Percentiles rank a stretch among this genome's conserved stretches.
phyloP scores from a whole-genome alignment of 2,329 filamentous ascomycete species.

The Juglanconis oblonga region DNA sequence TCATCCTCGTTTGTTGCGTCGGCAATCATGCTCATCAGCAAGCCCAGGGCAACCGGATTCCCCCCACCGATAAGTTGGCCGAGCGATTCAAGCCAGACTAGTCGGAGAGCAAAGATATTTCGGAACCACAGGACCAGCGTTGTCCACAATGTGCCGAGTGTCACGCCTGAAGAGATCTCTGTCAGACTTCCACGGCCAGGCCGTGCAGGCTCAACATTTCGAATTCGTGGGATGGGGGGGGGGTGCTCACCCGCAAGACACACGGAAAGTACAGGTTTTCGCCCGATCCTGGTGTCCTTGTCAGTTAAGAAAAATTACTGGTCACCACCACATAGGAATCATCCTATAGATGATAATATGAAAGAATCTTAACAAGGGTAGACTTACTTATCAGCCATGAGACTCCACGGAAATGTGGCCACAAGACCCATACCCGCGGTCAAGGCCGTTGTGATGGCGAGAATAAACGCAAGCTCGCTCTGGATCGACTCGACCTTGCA shows the following conservation, averaged over 20 bases:
- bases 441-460: background rate
- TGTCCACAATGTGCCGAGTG: background rate
- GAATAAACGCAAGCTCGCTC: constrained; percentile 1
- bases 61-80: background rate
- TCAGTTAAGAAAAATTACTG: background rate
- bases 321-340: background rate
- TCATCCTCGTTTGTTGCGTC: constrained; percentile 5
- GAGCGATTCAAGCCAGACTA: constrained; percentile 3
- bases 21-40: constrained; percentile 1
- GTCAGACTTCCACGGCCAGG: too few species aligned
- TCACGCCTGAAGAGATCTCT: background rate
- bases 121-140: background rate
- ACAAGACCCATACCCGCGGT: background rate
- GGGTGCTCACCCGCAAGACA: background rate
- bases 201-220: too few species aligned
- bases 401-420: constrained; percentile 4
- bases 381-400: constrained; percentile 5
- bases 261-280: constrained; percentile 1
- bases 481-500: constrained; percentile 14
- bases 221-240: background rate
- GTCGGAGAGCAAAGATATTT: background rate
- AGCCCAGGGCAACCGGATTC: background rate
- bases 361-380: too few species aligned
- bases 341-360: too few species aligned
- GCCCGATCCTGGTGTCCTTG: background rate